Conservation (phyloP, 352 stramenopile species). For the Phytophthora cajani region DNA sequence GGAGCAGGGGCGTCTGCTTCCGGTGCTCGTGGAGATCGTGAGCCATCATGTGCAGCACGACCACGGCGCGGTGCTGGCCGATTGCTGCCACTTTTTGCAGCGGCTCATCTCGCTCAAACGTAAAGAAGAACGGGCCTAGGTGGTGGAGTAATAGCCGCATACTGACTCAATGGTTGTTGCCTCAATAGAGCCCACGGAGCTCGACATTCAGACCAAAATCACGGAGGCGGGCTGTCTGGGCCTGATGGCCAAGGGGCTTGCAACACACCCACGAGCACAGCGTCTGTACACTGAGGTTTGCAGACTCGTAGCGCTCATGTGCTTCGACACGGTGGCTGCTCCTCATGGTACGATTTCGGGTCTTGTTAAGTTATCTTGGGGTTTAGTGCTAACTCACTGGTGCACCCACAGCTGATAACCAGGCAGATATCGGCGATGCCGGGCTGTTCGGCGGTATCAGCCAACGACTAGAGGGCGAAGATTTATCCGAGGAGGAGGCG, state of each 20-base stretch:
- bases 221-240: conserved; percentile 45
- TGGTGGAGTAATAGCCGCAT: background rate
- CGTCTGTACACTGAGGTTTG: conserved; percentile 52
- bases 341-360: conserved; percentile 46
- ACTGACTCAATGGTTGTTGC: conserved; percentile 7
- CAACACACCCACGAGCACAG: conserved; percentile 24
- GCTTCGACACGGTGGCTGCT: conserved; percentile 54
- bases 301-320: conserved; percentile 47
- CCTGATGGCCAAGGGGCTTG: conserved; percentile 41
- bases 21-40: conserved; percentile 36
- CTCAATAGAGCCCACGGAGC: conserved; percentile 45
- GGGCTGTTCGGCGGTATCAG: conserved; percentile 46
- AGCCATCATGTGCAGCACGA: conserved; percentile 34
- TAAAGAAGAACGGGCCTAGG: conserved; percentile 16
- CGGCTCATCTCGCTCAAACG: conserved; percentile 58
- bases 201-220: conserved; percentile 69
- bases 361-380: background rate
- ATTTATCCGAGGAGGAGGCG: conserved; percentile 30
- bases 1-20: conserved; percentile 41
- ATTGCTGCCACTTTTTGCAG: conserved; percentile 56
- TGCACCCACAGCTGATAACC: conserved; percentile 52
- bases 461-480: conserved; percentile 17
- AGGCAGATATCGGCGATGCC: conserved; percentile 44
- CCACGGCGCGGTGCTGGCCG: conserved; percentile 43
- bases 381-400: background rate